phyloP scores from a whole-genome alignment of 2,329 filamentous ascomycete genomes.

The Botryosphaeria agaves region DNA sequence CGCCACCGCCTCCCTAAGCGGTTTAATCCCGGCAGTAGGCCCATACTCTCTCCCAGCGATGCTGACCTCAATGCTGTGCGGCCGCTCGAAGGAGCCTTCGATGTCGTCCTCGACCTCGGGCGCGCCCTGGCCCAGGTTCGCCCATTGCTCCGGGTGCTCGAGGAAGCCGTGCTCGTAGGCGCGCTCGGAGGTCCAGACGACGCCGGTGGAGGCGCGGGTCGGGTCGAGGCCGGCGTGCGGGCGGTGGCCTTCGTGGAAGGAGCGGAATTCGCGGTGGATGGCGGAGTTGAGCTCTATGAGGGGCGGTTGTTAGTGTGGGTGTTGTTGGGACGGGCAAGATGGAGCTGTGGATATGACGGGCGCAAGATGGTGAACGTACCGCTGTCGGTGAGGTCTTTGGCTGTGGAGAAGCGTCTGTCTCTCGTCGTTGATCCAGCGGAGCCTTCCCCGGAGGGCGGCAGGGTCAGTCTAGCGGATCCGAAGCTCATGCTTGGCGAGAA shows the following conservation, averaged over 20 bases:
- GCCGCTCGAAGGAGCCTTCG: slow-evolving; percentile 70
- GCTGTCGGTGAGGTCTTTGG: slow-evolving; percentile 26
- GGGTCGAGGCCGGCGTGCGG: slow-evolving; percentile 84
- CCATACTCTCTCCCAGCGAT: slow-evolving; percentile 72
- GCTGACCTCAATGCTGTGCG: slow-evolving; percentile 59
- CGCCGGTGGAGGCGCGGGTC: slow-evolving; percentile 74
- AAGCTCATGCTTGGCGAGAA: too few relatives aligned
- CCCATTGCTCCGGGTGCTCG: slow-evolving; percentile 70
- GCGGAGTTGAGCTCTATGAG: slow-evolving; percentile 58
- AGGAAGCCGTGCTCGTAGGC: slow-evolving; percentile 77
- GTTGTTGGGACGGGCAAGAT: slow-evolving; percentile 2
- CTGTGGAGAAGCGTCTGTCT: slow-evolving; percentile 21
- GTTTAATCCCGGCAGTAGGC: slow-evolving; percentile 86
- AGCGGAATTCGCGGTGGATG: slow-evolving; percentile 77
- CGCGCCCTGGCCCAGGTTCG: slow-evolving; percentile 85
- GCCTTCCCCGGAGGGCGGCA: too few relatives aligned
- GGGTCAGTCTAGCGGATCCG: too few relatives aligned
- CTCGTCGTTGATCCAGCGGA: too few relatives aligned
- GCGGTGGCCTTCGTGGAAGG: slow-evolving; percentile 78
- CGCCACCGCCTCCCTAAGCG: slow-evolving; percentile 74
- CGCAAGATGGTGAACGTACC: slow-evolving; percentile 14
- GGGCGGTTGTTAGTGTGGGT: slow-evolving; percentile 3
- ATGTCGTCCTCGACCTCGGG: slow-evolving; percentile 92
- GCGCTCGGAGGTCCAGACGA: slow-evolving; percentile 82
- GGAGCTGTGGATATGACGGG: slow-evolving; percentile 1